Percentiles rank a stretch among this genome's conserved stretches.
Conservation (phyloP, 1,139 yeast species). For the Yamadazyma triangularis region DNA sequence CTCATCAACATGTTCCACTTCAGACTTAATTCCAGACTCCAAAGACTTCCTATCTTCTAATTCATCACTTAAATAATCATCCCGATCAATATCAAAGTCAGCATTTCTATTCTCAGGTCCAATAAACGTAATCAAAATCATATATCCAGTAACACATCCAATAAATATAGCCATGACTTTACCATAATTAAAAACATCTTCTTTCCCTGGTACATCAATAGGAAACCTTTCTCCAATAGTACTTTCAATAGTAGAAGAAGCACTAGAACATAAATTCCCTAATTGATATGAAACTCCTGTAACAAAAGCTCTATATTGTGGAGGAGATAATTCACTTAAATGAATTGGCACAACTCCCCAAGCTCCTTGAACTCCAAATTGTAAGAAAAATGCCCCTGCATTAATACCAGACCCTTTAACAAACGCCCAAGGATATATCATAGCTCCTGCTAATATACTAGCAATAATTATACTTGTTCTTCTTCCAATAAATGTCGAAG, state of each 20-base stretch:
- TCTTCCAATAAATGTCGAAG: slow-evolving; percentile 33
- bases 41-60: background rate
- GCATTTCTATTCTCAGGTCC: slow-evolving; percentile 71
- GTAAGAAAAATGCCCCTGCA: slow-evolving; percentile 77
- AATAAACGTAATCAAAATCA: slow-evolving; percentile 51
- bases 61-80: too few relatives aligned
- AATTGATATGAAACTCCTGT: slow-evolving; percentile 77
- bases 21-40: too few relatives aligned
- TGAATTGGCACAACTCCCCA: slow-evolving; percentile 87
- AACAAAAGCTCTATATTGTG: slow-evolving; percentile 68
- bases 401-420: slow-evolving; percentile 50
- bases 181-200: slow-evolving; percentile 23
- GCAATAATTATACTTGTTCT: slow-evolving; percentile 42
- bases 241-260: slow-evolving; percentile 78
- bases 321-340: slow-evolving; percentile 71
- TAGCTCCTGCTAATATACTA: slow-evolving; percentile 62
- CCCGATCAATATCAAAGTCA: slow-evolving; percentile 10
- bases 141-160: slow-evolving; percentile 70
- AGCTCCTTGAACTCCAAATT: slow-evolving; percentile 80
- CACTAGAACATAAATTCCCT: slow-evolving; percentile 81
- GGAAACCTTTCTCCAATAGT: slow-evolving; percentile 71
- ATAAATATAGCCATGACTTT: slow-evolving; percentile 78
- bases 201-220: slow-evolving; percentile 11
- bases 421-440: slow-evolving; percentile 74
- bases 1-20: too few relatives aligned